Evolutionary conservation across 441 rosid species (phyloP), one percentile per base, ranked within the genome.

Genomic region (Isatis lusitanica): DNA sequence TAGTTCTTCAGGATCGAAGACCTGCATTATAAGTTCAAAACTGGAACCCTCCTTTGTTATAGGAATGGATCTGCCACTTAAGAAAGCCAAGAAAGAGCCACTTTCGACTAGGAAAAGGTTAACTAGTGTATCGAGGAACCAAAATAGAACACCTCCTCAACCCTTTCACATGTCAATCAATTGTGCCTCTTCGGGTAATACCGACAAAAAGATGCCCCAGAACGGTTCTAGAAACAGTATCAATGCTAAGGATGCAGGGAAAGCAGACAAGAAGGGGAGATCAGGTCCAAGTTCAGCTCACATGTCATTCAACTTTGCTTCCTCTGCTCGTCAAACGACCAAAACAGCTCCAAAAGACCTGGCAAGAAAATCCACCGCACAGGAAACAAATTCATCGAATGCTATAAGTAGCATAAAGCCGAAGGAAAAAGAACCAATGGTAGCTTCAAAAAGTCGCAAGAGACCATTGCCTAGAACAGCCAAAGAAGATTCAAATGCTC

Each of bases 401-500:
- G 76, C 78, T 68, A 83, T 47, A 75, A 76, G 48, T 35, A 68
- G 71, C 33, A 46, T 26, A 74, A 74, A 70, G 30, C 63, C 64
- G 66, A 38, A 30, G 24, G 74, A 4, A 24, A 73, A 70, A 56
- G 78, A 81, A 67, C 80, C 79, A 42, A 51, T 39, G 0, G 85
- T 63, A 68, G 85, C 66, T 74, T 67, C 68, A 30, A 57, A 77
- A 36, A 75, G 75, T 44, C 83, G 78, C 75, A 88, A 77, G 79
- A 81, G 80, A 82, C 71, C 68, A 62, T 71, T 79, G 17, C 43
- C 48, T 38, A 77, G 68, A 81, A 68, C 78, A 75, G 52, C 83
- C 26, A 81, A 71, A 81, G 83, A 80, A 57, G 75, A 71, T 75
- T 76, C 83, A 40, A 55, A 52, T 71, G 31, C 82, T 71, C 70